Percentiles rank a stretch among this genome's conserved stretches.
phyloP scores from a whole-genome alignment of 352 stramenopile genomes.

The Peronospora belbahrii region DNA sequence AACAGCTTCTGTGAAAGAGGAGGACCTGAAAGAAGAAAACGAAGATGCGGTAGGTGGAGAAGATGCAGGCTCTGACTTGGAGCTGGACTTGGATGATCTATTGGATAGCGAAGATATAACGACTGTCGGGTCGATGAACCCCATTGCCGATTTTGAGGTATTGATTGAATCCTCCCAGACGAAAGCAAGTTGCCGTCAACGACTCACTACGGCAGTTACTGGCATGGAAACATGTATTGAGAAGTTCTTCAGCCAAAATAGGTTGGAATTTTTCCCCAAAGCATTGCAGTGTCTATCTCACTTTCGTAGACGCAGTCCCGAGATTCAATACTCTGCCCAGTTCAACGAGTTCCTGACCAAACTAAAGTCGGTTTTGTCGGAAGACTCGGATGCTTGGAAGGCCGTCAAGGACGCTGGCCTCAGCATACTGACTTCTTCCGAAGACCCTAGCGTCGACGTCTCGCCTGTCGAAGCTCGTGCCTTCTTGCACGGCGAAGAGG shows the following conservation, averaged over 20 bases:
- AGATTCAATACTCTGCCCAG: conserved; percentile 63
- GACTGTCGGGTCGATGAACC: conserved; percentile 76
- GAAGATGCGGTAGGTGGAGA: conserved; percentile 13
- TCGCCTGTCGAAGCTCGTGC: conserved; percentile 38
- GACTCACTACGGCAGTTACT: conserved; percentile 40
- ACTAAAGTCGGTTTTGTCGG: conserved; percentile 39
- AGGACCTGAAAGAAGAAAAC: conserved; percentile 38
- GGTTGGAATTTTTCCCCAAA: conserved; percentile 51
- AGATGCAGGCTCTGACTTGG: conserved; percentile 43
- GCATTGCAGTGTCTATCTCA: conserved; percentile 59
- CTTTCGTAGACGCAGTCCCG: conserved; percentile 59
- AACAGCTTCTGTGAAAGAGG: conserved; percentile 23
- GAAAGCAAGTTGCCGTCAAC: conserved; percentile 33
- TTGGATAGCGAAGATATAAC: conserved; percentile 58
- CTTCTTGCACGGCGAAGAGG: conserved; percentile 61
- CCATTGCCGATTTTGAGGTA: conserved; percentile 73
- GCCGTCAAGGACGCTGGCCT: conserved; percentile 47
- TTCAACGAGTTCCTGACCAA: conserved; percentile 68
- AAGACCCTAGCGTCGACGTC: conserved; percentile 51
- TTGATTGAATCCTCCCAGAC: conserved; percentile 43
- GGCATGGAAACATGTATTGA: conserved; percentile 68
- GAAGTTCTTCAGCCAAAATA: conserved; percentile 46
- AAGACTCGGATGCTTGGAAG: conserved; percentile 46
- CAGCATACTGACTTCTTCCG: conserved; percentile 42
- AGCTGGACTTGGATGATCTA: conserved; percentile 68